Conservation (phyloP, 129 eudicot species). For the Pittosporum tobira region DNA sequence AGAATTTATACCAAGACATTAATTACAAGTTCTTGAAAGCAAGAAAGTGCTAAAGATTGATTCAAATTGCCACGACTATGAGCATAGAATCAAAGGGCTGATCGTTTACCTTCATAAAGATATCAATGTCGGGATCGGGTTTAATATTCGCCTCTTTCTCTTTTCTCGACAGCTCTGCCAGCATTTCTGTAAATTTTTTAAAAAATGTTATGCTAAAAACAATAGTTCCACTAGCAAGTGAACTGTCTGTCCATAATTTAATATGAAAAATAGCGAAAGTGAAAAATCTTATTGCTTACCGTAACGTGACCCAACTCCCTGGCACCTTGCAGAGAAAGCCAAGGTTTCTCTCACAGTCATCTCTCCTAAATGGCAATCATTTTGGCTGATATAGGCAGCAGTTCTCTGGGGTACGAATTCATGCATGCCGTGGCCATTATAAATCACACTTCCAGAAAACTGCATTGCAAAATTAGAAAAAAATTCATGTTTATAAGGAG, state of each 20-base stretch:
- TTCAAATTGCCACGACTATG: neutral
- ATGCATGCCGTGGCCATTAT: constrained; percentile 62
- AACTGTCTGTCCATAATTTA: neutral
- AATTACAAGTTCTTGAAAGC: neutral
- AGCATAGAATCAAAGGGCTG: neutral
- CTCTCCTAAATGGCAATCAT: constrained; percentile 78
- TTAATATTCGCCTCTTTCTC: constrained; percentile 68
- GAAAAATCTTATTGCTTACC: constrained; percentile 32
- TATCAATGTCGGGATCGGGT: constrained; percentile 81
- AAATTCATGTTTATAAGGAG: neutral
- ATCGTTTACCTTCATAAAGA: constrained; percentile 89
- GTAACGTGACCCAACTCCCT: constrained; percentile 76
- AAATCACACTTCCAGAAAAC: constrained; percentile 66
- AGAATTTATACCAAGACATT: neutral
- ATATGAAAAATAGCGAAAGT: neutral
- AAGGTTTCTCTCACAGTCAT: constrained; percentile 92
- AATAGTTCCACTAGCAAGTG: neutral
- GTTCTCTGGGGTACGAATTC: constrained; percentile 88
- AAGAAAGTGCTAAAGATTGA: neutral
- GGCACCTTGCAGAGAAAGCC: constrained; percentile 79
- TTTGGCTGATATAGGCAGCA: constrained; percentile 79
- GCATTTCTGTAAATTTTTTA: constrained; percentile 48
- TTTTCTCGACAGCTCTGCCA: constrained; percentile 76
- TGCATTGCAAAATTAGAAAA: constrained; percentile 14
- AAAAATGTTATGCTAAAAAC: neutral